A percentile compares a stretch with the other conserved stretches of the same genome.
phyloP scores from a whole-genome alignment of 225 moss, liverwort and hornwort genomes.

The Straminergon stramineum region DNA sequence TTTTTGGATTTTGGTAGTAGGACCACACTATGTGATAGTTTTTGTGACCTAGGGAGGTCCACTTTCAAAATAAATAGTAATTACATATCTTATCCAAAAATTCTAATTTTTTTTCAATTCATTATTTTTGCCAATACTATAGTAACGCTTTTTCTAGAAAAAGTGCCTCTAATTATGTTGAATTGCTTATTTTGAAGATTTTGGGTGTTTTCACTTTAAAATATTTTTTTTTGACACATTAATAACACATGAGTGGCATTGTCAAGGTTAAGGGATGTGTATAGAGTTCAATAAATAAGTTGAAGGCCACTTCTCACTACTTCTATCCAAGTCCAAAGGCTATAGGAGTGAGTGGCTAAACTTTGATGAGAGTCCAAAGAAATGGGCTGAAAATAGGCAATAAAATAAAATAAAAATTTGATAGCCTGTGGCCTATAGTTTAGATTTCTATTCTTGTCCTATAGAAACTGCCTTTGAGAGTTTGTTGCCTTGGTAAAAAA shows the following conservation, averaged over 20 bases:
- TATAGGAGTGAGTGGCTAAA: not conserved
- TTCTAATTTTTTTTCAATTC: not conserved
- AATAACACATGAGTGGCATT: accelerated
- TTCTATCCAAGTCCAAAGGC: accelerated
- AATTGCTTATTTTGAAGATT: not conserved
- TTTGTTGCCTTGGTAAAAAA: accelerated
- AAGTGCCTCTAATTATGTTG: not conserved
- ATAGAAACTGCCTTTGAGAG: not conserved
- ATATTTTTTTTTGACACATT: not conserved
- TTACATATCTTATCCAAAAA: not conserved
- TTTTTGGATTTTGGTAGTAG: not conserved
- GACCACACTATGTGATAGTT: accelerated
- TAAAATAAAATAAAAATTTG: too few species aligned
- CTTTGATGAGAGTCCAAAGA: not conserved
- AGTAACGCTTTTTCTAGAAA: not conserved
- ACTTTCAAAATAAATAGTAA: not conserved
- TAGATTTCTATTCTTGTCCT: not conserved
- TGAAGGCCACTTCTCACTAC: not conserved
- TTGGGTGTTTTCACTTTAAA: not conserved
- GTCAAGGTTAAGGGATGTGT: accelerated
- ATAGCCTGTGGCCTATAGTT: accelerated
- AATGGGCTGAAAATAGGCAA: not conserved
- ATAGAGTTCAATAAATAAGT: not conserved
- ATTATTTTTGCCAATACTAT: not conserved
- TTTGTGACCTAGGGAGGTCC: accelerated